Evolutionary conservation across 78 protist genomes (phyloP).

Genomic region (Polysphondylium violaceum): DNA sequence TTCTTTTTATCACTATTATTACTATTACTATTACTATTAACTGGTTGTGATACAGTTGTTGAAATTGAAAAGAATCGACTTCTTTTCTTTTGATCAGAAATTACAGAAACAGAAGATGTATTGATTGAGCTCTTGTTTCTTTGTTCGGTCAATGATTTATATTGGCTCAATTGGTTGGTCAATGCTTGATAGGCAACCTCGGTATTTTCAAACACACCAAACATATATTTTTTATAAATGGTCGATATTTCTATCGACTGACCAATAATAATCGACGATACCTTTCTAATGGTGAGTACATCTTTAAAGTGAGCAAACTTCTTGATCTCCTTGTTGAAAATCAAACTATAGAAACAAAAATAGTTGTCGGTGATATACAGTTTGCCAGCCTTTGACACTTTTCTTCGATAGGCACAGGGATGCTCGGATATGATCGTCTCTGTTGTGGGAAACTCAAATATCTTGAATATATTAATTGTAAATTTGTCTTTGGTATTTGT

Average conservation of each 20-base stretch:
- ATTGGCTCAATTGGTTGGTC: not conserved
- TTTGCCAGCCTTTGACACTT: slow-evolving; percentile 77
- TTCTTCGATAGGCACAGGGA: slow-evolving; percentile 76
- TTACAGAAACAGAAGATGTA: too few relatives aligned
- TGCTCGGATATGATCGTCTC: slow-evolving; percentile 32
- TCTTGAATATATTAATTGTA: slow-evolving; percentile 24
- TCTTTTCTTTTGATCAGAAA: slow-evolving; percentile 23
- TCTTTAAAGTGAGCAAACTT: slow-evolving; percentile 34
- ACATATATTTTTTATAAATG: slow-evolving; percentile 37
- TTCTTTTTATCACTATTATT: not conserved
- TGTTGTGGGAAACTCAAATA: slow-evolving; percentile 35
- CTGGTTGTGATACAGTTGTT: not conserved
- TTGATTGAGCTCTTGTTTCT: not conserved
- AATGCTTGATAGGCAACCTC: slow-evolving; percentile 35
- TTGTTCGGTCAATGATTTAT: not conserved
- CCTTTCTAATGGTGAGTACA: slow-evolving; percentile 37
- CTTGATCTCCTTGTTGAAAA: slow-evolving; percentile 74
- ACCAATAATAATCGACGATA: slow-evolving; percentile 54
- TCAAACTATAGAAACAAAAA: slow-evolving; percentile 68
- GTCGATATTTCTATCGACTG: slow-evolving; percentile 63
- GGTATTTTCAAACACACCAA: slow-evolving; percentile 70
- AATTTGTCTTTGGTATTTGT: slow-evolving; percentile 22
- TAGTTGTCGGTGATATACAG: slow-evolving; percentile 33
- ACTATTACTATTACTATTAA: slow-evolving; percentile 16
- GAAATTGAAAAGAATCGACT: slow-evolving; percentile 13